phyloP scores from a whole-genome alignment of 129 eudicot genomes.

The Centaurea solstitialis region DNA sequence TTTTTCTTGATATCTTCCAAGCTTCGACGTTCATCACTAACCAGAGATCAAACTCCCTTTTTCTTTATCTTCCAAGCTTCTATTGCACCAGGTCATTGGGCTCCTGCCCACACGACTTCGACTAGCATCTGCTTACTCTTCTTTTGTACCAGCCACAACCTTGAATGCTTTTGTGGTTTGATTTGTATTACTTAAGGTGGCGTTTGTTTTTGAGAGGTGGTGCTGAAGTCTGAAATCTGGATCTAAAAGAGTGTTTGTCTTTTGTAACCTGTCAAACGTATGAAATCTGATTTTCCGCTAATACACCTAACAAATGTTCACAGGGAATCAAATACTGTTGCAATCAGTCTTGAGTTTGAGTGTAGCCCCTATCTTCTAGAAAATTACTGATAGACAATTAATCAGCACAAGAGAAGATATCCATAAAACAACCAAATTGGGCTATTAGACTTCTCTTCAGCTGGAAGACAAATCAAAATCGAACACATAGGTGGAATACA shows the following conservation, averaged over 20 bases:
- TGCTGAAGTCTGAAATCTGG: too few species aligned
- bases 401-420: not conserved
- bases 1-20: not conserved
- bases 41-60: not conserved
- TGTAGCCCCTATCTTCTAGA: constrained; percentile 17
- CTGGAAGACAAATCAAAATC: not conserved
- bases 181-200: not conserved
- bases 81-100: not conserved
- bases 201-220: too few species aligned
- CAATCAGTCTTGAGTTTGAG: not conserved
- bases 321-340: constrained; percentile 13
- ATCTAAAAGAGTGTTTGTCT: too few species aligned
- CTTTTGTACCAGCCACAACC: not conserved
- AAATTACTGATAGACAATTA: not conserved
- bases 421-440: constrained; percentile 8
- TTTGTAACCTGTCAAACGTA: too few species aligned
- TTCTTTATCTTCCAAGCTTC: not conserved
- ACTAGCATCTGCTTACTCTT: not conserved
- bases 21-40: not conserved
- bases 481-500: too few species aligned
- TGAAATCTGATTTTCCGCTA: too few species aligned
- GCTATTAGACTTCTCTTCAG: constrained; percentile 14
- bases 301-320: not conserved
- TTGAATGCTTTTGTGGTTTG: not conserved
- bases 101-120: not conserved